These are phyloP conservation scores for Chaetomiaceae sp. DNA, from an alignment of 2,329 filamentous ascomycete species.

Conservation along the genomic window DNA sequence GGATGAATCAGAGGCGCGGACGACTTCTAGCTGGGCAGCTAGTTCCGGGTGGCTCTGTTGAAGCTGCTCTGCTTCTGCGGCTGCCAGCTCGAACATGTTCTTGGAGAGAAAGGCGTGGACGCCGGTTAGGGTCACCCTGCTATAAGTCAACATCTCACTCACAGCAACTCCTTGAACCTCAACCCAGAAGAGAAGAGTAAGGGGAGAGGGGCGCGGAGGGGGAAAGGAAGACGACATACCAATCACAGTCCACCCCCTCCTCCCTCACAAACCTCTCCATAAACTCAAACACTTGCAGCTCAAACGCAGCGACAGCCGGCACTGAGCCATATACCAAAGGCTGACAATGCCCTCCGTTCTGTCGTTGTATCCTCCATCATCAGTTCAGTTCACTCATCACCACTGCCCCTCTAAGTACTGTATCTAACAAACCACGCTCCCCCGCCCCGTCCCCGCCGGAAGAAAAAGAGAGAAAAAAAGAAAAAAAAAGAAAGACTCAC, in stretches of 20 bases:
- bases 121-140: constrained; percentile 43
- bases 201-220: constrained; percentile 46
- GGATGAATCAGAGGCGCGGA: constrained; percentile 28
- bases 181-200: constrained; percentile 26
- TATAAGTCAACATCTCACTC: constrained; percentile 58
- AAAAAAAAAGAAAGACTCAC: constrained; percentile 42
- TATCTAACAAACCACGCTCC: too few relatives aligned
- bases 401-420: too few relatives aligned
- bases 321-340: constrained; percentile 60
- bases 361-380: too few relatives aligned
- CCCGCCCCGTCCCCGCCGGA: too few relatives aligned
- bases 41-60: constrained; percentile 53
- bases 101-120: constrained; percentile 60
- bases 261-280: constrained; percentile 54
- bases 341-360: constrained; percentile 73
- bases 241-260: constrained; percentile 65
- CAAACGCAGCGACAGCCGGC: constrained; percentile 64
- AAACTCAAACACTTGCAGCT: constrained; percentile 62
- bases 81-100: constrained; percentile 50
- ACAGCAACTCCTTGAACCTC: constrained; percentile 33
- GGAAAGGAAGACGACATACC: constrained; percentile 33
- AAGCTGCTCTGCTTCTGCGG: constrained; percentile 48
- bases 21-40: constrained; percentile 42
- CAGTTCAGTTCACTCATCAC: constrained; percentile 3
- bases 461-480: not conserved